phyloP scores from a whole-genome alignment of 345 rosid genomes.

The Eutrema japonicum region DNA sequence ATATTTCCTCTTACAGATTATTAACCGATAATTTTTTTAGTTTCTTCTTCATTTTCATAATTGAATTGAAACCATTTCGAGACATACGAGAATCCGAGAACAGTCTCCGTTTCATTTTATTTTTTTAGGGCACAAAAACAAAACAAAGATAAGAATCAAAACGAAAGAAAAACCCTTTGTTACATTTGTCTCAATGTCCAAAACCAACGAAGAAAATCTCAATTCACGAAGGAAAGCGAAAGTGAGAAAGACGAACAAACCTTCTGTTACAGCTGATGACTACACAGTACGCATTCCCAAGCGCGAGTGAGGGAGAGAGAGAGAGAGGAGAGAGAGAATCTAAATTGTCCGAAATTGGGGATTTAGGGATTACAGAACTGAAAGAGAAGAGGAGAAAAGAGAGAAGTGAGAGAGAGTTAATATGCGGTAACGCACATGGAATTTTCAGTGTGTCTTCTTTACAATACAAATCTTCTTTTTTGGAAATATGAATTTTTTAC shows the following conservation, averaged over 20 bases:
- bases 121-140: conserved; percentile 17
- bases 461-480: conserved; percentile 22
- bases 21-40: neutral
- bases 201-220: conserved; percentile 1
- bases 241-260: conserved; percentile 34
- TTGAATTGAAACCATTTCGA: conserved; percentile 9
- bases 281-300: conserved; percentile 46
- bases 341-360: conserved; percentile 43
- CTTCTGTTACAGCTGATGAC: conserved; percentile 38
- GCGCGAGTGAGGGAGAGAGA: conserved; percentile 10
- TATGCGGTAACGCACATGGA: conserved; percentile 37
- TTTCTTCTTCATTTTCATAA: neutral
- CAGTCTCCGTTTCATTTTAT: conserved; percentile 6
- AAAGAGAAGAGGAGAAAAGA: conserved; percentile 2
- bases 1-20: conserved; percentile 17
- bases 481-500: neutral
- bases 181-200: conserved; percentile 23
- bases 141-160: conserved; percentile 9
- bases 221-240: conserved; percentile 23
- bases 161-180: neutral
- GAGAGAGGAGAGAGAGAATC: conserved; percentile 37
- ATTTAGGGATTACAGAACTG: conserved; percentile 52
- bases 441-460: conserved; percentile 33
- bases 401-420: conserved; percentile 6
- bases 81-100: neutral